Evolutionary conservation across 2,329 filamentous ascomycete genomes (phyloP), one percentile per base, ranked within the genome.

Genomic region (Ophiocordyceps unilateralis): DNA sequence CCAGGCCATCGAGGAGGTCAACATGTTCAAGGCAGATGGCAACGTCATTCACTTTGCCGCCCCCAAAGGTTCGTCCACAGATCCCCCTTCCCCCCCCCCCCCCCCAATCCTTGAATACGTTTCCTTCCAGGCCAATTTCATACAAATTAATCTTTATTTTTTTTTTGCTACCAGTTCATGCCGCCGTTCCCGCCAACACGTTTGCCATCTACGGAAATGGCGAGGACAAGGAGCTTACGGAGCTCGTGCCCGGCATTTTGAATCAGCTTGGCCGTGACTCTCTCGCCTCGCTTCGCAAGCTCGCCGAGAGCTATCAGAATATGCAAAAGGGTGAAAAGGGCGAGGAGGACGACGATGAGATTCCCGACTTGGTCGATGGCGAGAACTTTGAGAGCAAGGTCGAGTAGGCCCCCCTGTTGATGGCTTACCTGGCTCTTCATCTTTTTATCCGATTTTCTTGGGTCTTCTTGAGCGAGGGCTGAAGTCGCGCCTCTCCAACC

Each of bases 11-110:
- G 91, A 98, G 80, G 91, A 98, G 76, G 91, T 98, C 66, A 98
- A 98, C 82, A 98, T 98, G 91, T 98, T 98, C 82, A 98, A 98
- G 83, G 83, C 84, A 64, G 91, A 98, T 65, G 91, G 91, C 67
- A 98, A 98, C 68, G 91, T 98, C 67, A 96, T 98, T 62, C 91
- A 98, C 78, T 98, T 98, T 66, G 83, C 86, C 58, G 85, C 85
- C 60, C 91, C 91, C 57, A 95, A 95, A 76, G 91, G 91, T 96
- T 70, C 61, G 77, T 72, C 42, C n/a, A n/a, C n/a, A n/a, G n/a
- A n/a, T n/a, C n/a, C 49, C 7, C 9, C 15, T 15, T 17, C 14
- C 14, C 15, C 10, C 12, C 32, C 5, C 4, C 11, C 19, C 2
- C n/a, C 1, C 5, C 19, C 2, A 19, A 10, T 11, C n/a, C 10